Evolutionary conservation across 345 rosid genomes (phyloP), one percentile per base, ranked within the genome.

Genomic region (Moricandia moricandioides): DNA sequence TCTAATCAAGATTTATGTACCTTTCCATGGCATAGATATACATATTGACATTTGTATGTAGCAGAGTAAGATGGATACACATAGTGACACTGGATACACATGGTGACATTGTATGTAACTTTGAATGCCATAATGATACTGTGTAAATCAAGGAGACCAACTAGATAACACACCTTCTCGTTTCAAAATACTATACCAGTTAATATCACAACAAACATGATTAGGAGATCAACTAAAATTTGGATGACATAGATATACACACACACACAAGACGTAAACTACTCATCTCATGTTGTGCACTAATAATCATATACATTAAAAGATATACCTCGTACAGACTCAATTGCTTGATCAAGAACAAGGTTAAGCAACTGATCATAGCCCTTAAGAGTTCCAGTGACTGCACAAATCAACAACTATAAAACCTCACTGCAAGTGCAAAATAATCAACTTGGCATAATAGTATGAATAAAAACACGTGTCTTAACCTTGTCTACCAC

Each of bases 291-390:
- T 17, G 34, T 0, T 9, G 58, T 43, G 57, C 16, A 39, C 2
- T n/a, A 24, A 0, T n/a, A 24, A 52, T 9, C 59, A 55, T 55
- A 39, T 3, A 27, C 57, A 43, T 4, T 3, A 35, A 30, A 6
- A 29, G 17, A 54, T 74, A 78, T 88, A 95, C 98, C 99, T 88
- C 98, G 82, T 16, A 90, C 81, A 69, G 79, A 95, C 69, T 95
- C 99, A 0, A 90, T 83, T 4, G 99, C 90, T 78, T 85, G 98
- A 78, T 92, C 98, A 68, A 95, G 84, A 67, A 95, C 99, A 82
- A 95, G 98, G 74, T 95, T 95, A 8, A 95, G 87, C 64, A 95
- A 79, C 56, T 92, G 99, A 74, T 95, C 99, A 58, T 95, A 95
- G 3, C 99, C 99, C 77, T 95, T 95, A 11, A 95, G 72, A 65